Conservation (phyloP, 176 grass and related monocot genomes). For the Themeda triandra region DNA sequence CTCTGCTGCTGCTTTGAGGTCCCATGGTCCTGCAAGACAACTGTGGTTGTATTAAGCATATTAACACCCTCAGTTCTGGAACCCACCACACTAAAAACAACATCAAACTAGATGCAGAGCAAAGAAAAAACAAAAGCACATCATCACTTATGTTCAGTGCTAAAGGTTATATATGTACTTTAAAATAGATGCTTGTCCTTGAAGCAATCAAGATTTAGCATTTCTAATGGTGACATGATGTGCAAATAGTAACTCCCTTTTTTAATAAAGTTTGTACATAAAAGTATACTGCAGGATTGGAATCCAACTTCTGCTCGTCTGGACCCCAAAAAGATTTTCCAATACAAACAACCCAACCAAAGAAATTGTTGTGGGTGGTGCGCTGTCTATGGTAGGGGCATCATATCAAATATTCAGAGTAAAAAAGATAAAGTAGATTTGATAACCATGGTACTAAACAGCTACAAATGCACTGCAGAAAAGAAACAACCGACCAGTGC, state of each 20-base stretch:
- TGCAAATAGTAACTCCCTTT: not conserved
- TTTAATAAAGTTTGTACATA: not conserved
- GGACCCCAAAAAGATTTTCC: not conserved
- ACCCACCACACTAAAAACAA: not conserved
- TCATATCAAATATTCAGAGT: not conserved
- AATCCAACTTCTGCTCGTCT: not conserved
- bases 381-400: not conserved
- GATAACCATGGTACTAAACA: not conserved
- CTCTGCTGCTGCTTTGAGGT: not conserved
- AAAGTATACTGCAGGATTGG: not conserved
- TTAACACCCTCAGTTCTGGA: not conserved
- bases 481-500: not conserved
- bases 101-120: no score
- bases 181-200: not conserved
- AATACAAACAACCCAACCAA: not conserved
- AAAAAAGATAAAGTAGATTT: not conserved
- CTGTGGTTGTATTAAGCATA: not conserved
- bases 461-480: not conserved
- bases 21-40: conserved; percentile 4
- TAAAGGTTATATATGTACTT: not conserved
- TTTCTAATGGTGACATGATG: not conserved
- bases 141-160: not conserved
- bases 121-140: not conserved
- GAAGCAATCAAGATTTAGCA: not conserved
- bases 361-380: not conserved